Conservation (phyloP, 2,329 filamentous ascomycete genomes). For the Pseudocercospora musae region DNA sequence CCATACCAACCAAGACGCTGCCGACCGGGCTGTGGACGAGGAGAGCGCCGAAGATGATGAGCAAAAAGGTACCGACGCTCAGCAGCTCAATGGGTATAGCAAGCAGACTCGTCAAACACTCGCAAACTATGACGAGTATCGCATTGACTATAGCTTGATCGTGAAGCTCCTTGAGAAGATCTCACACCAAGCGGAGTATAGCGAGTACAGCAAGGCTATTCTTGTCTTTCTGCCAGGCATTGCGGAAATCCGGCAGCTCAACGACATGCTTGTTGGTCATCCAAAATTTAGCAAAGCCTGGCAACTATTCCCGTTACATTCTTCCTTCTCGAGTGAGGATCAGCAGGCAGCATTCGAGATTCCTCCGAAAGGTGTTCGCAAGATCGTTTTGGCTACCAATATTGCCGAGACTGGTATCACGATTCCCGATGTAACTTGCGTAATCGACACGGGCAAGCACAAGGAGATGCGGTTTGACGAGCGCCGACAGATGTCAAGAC, state of each 20-base stretch:
- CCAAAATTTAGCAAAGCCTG: constrained; percentile 72
- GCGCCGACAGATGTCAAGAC: constrained; percentile 78
- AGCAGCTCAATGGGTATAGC: constrained; percentile 70
- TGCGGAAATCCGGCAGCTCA: constrained; percentile 66
- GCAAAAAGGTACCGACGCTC: constrained; percentile 51
- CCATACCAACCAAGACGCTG: constrained; percentile 63
- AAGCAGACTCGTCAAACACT: constrained; percentile 71
- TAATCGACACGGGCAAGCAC: constrained; percentile 94
- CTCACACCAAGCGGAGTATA: constrained; percentile 63
- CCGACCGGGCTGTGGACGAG: constrained; percentile 47
- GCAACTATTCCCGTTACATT: constrained; percentile 87
- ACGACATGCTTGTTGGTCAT: constrained; percentile 78
- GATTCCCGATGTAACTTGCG: constrained; percentile 94
- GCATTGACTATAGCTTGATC: constrained; percentile 85
- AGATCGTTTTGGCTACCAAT: constrained; percentile 95
- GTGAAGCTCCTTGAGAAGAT: constrained; percentile 75
- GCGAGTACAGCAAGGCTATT: constrained; percentile 79
- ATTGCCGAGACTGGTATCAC: constrained; percentile 99
- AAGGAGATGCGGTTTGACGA: constrained; percentile 98
- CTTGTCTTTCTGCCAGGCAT: constrained; percentile 94
- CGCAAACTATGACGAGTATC: constrained; percentile 79
- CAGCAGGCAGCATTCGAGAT: constrained; percentile 90
- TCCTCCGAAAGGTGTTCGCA: constrained; percentile 76
- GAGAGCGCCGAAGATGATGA: constrained; percentile 42
- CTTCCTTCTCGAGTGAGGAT: constrained; percentile 91